Evolutionary conservation across 495 filamentous ascomycete species (phyloP).

Genomic region (Xylaria nigripes): DNA sequence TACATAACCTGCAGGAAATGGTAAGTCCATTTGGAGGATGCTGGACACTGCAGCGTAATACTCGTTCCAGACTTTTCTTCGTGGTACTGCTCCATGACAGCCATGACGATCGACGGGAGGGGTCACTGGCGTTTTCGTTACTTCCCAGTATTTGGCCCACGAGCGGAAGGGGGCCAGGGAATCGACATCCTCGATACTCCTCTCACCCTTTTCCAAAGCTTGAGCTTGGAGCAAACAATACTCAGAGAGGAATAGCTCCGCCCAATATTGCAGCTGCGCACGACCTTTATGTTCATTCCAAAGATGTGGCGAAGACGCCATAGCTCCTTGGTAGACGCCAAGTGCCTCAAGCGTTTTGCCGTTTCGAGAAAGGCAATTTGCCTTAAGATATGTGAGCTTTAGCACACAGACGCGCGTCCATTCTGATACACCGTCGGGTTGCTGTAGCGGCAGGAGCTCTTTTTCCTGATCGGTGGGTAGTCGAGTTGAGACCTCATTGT

Average conservation of each 20-base stretch:
- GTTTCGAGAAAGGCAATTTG: constrained; percentile 56
- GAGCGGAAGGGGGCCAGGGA: constrained; percentile 51
- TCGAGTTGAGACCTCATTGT: constrained; percentile 47
- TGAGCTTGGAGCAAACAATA: constrained; percentile 59
- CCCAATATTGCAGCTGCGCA: constrained; percentile 65
- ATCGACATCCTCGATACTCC: constrained; percentile 36
- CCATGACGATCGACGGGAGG: constrained; percentile 37
- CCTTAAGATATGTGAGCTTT: constrained; percentile 69
- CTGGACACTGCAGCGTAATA: constrained; percentile 70
- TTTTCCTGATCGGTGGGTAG: constrained; percentile 55
- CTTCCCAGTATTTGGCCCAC: constrained; percentile 54
- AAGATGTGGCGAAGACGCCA: constrained; percentile 48
- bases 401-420: constrained; percentile 77
- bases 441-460: constrained; percentile 43
- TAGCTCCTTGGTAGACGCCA: constrained; percentile 52
- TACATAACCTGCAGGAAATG: constrained; percentile 39
- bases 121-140: constrained; percentile 26
- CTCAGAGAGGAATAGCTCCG: constrained; percentile 64
- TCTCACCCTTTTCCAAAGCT: constrained; percentile 39
- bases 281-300: constrained; percentile 35
- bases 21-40: constrained; percentile 48
- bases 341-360: constrained; percentile 49
- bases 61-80: constrained; percentile 62
- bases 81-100: constrained; percentile 39
- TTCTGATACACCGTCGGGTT: constrained; percentile 43